phyloP scores from a whole-genome alignment of 306 rosid species.

The Pyrus bretschneideri region DNA sequence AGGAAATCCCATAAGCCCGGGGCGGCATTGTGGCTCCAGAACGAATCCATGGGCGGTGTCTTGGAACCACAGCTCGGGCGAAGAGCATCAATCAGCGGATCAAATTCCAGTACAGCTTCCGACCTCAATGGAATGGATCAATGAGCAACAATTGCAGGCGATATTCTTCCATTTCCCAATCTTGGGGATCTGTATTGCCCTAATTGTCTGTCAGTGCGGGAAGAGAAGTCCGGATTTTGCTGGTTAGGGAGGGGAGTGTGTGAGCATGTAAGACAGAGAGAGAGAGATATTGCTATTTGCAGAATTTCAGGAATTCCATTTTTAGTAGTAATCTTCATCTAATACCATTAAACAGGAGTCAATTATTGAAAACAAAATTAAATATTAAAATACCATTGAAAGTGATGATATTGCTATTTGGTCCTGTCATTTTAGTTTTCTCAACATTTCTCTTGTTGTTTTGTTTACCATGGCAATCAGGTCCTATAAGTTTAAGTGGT shows the following conservation, averaged over 20 bases:
- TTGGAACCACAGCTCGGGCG: conserved; percentile 17
- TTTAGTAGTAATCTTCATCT: too few relatives aligned
- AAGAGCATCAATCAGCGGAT: conserved; percentile 21
- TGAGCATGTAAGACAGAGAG: neutral
- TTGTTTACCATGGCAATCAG: too few relatives aligned
- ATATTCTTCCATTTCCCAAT: neutral
- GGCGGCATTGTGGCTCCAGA: conserved; percentile 31
- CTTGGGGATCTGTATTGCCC: conserved; percentile 24
- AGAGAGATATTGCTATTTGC: too few relatives aligned
- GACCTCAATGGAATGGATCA: neutral
- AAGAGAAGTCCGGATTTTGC: neutral
- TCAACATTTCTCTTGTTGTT: too few relatives aligned
- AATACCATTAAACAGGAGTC: too few relatives aligned
- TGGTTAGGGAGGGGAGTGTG: neutral
- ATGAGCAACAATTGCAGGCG: conserved; percentile 7
- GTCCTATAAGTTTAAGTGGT: too few relatives aligned
- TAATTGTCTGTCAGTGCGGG: conserved; percentile 8
- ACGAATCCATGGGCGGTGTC: conserved; percentile 42
- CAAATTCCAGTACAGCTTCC: neutral
- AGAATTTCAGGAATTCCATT: too few relatives aligned
- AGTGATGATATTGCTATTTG: too few relatives aligned
- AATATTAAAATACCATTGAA: too few relatives aligned
- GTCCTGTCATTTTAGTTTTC: too few relatives aligned
- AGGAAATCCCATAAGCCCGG: conserved; percentile 51
- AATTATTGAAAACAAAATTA: too few relatives aligned